Evolutionary conservation across 2,329 filamentous ascomycete genomes (phyloP), one percentile per base, ranked within the genome.

Genomic region (Aspergillus japonicus): DNA sequence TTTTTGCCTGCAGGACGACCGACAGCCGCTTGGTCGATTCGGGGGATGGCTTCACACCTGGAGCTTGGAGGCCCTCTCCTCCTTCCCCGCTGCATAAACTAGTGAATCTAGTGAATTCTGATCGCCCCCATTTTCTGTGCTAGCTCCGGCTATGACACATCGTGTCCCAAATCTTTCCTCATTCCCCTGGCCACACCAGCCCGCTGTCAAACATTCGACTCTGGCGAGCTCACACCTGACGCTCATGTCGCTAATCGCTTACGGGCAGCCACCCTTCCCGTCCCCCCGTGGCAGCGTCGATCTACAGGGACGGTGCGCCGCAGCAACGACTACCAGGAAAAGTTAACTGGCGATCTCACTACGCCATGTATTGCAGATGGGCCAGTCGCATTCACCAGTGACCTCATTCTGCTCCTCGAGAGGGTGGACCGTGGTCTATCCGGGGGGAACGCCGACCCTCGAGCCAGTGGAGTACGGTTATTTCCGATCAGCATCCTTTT

Each of bases 391-490:
- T 50, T 56, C 51, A 59, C 50, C 54, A 33, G 63, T 66, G 63
- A 67, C 65, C 64, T 66, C 65, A 66, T 65, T 54, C 48, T 39
- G 55, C 54, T 58, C 54, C 51, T 14, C 31, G 58, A 35, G 53
- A 47, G 42, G 52, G 54, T 58, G 57, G 57, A 29, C 55, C 47
- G 50, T 60, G 53, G 58, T 48, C 59, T 53, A 52, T 62, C 59
- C 44, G 57, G 61, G 53, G 58, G 56, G 54, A 52, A 47, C 57
- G 33, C 57, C 44, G 59, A 47, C 53, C 62, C 50, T 62, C 55
- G 39, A 62, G 60, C 50, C 50, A 56, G 56, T 59, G 54, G 62
- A 53, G 59, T 44, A 53, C 54, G 54, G 50, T 62, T 53, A 56
- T 59, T 65, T 57, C 63, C 62, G 58, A 57, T 59, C 54, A 57